Evolutionary conservation across 139 green algal species (phyloP).

Genomic region (Choricystis sp.): DNA sequence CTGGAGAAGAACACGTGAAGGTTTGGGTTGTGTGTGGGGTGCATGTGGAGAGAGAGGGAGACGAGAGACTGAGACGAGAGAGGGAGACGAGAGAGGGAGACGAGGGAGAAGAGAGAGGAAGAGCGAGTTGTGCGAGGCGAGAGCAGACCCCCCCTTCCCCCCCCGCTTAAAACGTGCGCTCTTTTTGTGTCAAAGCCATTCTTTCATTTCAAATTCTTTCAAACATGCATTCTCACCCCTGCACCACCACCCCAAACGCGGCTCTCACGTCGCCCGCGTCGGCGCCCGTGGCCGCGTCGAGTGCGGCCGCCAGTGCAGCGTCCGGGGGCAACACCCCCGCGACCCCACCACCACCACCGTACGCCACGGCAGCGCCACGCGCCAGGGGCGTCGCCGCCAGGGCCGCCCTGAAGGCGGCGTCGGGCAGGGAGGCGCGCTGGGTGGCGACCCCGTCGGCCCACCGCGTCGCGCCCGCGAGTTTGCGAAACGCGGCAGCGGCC

Average conservation of each 20-base stretch:
- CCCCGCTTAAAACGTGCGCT: neutral
- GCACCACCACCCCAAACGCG: neutral
- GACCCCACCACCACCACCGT: neutral
- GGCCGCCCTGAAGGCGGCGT: neutral
- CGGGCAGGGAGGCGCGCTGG: neutral
- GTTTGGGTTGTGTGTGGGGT: too few species aligned
- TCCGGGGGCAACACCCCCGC: neutral
- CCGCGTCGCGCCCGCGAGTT: too few species aligned
- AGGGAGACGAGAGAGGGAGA: neutral
- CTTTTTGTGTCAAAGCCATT: neutral
- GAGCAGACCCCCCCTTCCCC: too few species aligned
- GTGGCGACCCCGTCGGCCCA: neutral
- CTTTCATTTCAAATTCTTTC: neutral
- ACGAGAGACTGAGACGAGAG: neutral
- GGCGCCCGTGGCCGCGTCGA: neutral
- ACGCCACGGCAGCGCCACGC: neutral
- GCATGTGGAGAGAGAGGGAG: neutral
- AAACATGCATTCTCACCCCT: too few species aligned
- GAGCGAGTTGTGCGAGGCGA: too few species aligned
- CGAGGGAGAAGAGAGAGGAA: neutral
- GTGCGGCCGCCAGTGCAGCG: neutral
- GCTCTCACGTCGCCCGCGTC: neutral
- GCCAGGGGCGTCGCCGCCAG: neutral
- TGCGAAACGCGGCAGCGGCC: too few species aligned
- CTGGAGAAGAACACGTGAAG: conserved; percentile 75